Evolutionary conservation across 2,329 filamentous ascomycete genomes (phyloP).

Genomic region (Penicillium sp.): DNA sequence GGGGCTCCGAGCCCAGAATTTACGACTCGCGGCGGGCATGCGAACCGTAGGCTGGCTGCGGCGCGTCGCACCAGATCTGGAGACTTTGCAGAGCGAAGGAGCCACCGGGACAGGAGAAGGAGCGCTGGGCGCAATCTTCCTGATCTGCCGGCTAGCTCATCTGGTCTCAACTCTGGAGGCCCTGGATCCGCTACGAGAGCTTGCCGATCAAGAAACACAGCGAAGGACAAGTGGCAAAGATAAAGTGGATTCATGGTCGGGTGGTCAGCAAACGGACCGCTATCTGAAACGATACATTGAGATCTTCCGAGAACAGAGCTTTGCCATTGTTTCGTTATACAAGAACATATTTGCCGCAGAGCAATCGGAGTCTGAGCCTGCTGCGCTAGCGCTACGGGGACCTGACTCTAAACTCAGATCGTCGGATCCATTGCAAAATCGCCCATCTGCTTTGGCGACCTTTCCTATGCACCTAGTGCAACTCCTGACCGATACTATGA

Average conservation of each 20-base stretch:
- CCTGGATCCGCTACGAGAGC: slow-evolving; percentile 77
- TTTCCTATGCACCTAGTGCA: slow-evolving; percentile 83
- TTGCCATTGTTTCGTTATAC: slow-evolving; percentile 92
- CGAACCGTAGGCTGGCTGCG: slow-evolving; percentile 89
- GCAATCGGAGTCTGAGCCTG: slow-evolving; percentile 36
- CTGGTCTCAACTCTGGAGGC: slow-evolving; percentile 78
- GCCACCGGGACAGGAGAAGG: slow-evolving; percentile 55
- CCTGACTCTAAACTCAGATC: slow-evolving; percentile 1
- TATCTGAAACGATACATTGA: slow-evolving; percentile 96
- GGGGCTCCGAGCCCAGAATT: slow-evolving; percentile 71
- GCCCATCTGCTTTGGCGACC: slow-evolving; percentile 76
- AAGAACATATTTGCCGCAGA: slow-evolving; percentile 78
- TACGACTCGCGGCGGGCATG: slow-evolving; percentile 88
- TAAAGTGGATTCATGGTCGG: slow-evolving; percentile 35
- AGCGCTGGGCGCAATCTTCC: slow-evolving; percentile 77
- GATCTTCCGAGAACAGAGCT: slow-evolving; percentile 96
- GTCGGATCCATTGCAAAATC: slow-evolving; percentile 44
- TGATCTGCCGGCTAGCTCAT: slow-evolving; percentile 81
- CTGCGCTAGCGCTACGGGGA: slow-evolving; percentile 27
- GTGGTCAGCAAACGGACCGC: slow-evolving; percentile 88
- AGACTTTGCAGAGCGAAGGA: slow-evolving; percentile 41
- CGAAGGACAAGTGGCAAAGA: slow-evolving; percentile 39
- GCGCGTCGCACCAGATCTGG: slow-evolving; percentile 79
- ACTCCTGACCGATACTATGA: slow-evolving; percentile 75
- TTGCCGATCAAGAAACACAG: slow-evolving; percentile 81